Base-by-base conservation (phyloP, 2,329 filamentous ascomycete species). In the Aspergillus chevalieri region DNA sequence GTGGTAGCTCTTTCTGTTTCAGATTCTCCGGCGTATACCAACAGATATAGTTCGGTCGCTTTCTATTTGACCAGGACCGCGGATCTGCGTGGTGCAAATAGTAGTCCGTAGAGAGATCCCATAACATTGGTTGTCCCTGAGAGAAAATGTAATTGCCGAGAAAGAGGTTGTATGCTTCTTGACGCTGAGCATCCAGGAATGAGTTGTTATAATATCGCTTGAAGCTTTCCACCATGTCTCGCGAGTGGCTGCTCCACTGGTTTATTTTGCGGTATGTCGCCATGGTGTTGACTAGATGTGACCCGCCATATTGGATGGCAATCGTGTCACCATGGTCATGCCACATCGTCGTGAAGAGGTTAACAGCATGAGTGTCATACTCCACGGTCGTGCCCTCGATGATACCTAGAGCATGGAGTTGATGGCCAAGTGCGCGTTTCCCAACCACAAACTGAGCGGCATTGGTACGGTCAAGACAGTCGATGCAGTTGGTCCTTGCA, bases 191-290 rank as follows among this genome's bases (percentile, higher is more conserved):
- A 67, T 98, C 93, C 7, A 98, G 80, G 66, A 98, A 98, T 0
- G 92, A 95, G 65, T 98, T 98, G 72, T 97, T 95, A 70, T 98
- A 98, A 68, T 97, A 98, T 24, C 93, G 83, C 69, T 97, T 98
- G 76, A 98, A 96, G 67, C 89, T 95, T 72, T 98, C 93, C 19
- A 98, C 91, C 92, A 98, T 97, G 68, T 98, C 93, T 57, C 93
- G 82, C 2, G 92, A 96, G 67, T 95, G 90, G 60, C 89, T 95
- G 21, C 90, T 95, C 93, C 93, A 98, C 67, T 97, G 92, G 58
- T 97, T 97, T 67, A 96, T 95, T 71, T 97, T 97, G 50, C 93
- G 87, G 68, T 98, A 98, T 4, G 93, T 98, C 57, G 95, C 91
- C 91, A 98, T 97, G 0, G 93, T 98, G 66, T 98, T 98, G 60